Percentiles rank a stretch among this genome's conserved stretches.
phyloP scores from a whole-genome alignment of 768 basidiomycete genomes.

The Boletus rufocinnamomeus region DNA sequence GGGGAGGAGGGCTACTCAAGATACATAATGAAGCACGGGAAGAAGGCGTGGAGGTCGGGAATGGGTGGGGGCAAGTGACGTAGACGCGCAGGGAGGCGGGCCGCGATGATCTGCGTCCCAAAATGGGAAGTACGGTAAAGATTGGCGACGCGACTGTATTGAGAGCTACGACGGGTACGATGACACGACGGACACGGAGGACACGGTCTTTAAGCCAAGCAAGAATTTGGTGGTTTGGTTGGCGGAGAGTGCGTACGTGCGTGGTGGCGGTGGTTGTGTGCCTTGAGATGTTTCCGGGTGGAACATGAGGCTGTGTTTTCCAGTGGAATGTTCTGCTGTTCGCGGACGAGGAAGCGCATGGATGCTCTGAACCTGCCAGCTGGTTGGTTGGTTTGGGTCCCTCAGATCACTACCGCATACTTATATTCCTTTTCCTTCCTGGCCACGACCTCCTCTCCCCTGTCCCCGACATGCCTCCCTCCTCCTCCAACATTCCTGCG shows the following conservation, averaged over 20 bases:
- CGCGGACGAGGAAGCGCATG: not conserved
- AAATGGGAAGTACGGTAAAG: conserved; percentile 22
- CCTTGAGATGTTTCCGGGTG: conserved; percentile 15
- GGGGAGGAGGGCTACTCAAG: not conserved
- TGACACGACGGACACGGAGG: not conserved
- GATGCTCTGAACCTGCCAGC: not conserved
- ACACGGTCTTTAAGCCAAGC: not conserved
- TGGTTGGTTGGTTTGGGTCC: not conserved
- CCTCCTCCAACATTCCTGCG: conserved; percentile 31
- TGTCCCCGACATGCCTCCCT: conserved; percentile 20
- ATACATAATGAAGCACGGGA: conserved; percentile 22
- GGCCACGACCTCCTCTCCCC: not conserved
- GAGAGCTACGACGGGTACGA: not conserved
- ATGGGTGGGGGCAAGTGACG: conserved; percentile 20
- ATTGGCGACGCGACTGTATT: not conserved
- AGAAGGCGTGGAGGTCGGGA: conserved; percentile 17
- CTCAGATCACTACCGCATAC: conserved; percentile 9
- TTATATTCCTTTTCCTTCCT: conserved; percentile 9
- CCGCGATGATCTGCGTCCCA: conserved; percentile 28
- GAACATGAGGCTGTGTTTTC: conserved; percentile 35
- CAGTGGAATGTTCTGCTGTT: conserved; percentile 26
- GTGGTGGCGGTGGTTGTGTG: conserved; percentile 8
- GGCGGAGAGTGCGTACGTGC: not conserved
- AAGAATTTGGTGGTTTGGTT: not conserved
- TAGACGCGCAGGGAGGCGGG: conserved; percentile 2